Evolutionary conservation across 116 monocot species (phyloP), one percentile per base, ranked within the genome.

Genomic region (Trichopus zeylanicus): DNA sequence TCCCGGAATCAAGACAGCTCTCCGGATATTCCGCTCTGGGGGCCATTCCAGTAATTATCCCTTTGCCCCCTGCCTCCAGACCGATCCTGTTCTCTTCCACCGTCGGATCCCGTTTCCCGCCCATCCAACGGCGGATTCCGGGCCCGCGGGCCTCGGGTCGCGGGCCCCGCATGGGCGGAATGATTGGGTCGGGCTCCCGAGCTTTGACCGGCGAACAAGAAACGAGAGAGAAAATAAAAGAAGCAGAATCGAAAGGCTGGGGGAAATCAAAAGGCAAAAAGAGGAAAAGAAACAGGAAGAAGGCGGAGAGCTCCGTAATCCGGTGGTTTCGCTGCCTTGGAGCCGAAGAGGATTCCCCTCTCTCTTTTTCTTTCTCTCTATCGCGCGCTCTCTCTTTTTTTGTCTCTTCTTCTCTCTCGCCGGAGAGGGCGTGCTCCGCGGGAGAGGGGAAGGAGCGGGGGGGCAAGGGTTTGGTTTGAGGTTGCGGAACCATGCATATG

Each of bases 401-500:
- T 10, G 42, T 37, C 8, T 37, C 15, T n/a, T n/a, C n/a, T n/a
- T n/a, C n/a, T n/a, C n/a, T n/a, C n/a, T n/a, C n/a, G n/a, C n/a
- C n/a, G n/a, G 42, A 42, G 42, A 2, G 21, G 6, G 19, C 21
- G 49, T 3, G 42, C 0, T 2, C 19, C 7, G 8, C 7, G 19
- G 16, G 24, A 46, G 26, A 23, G 23, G 8, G 53, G 25, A 59
- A 29, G 52, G 69, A 27, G 39, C 20, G n/a, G 47, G 37, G 51
- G 55, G 27, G 39, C 20, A 9, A 46, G 66, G 23, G n/a, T 12
- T 42, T 20, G 70, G 30, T 26, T 47, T n/a, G 46, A 24, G 10
- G 37, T 20, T 55, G 61, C 16, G 56, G 48, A 55, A 55, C 53
- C 51, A 85, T 85, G 85, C 60, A 79, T 71, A 65, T 85, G 85